These are phyloP conservation scores for Syzygium jambos DNA, from an alignment of 345 rosid genomes.

Conservation along the genomic window DNA sequence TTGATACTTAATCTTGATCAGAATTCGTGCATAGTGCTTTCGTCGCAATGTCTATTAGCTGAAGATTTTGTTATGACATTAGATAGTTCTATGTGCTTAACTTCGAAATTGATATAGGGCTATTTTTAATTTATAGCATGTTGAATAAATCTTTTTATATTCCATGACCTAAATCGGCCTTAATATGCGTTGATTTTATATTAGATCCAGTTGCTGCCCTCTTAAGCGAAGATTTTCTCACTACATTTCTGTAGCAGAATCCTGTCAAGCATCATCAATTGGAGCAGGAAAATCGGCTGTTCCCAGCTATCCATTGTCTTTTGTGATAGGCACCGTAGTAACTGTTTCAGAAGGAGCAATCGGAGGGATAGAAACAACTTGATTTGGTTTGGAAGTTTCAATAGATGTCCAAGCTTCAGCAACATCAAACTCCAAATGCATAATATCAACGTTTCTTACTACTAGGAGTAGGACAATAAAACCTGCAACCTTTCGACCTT, in stretches of 20 bases:
- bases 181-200: neutral
- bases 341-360: neutral
- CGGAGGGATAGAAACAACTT: neutral
- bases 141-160: neutral
- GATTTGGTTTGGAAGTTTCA: neutral
- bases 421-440: neutral
- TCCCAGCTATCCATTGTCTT: neutral
- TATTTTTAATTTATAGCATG: neutral
- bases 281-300: neutral
- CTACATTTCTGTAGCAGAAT: neutral
- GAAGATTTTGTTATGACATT: neutral
- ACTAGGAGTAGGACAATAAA: neutral
- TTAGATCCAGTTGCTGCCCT: neutral
- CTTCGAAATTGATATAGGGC: neutral
- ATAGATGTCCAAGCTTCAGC: neutral
- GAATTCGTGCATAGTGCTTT: neutral
- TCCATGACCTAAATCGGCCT: neutral
- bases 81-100: fast-evolving
- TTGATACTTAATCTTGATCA: neutral
- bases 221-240: neutral
- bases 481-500: neutral
- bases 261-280: neutral
- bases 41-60: neutral
- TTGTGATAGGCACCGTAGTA: neutral
- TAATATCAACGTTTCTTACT: neutral